phyloP scores from a whole-genome alignment of 1,139 yeast species.

The Candida sanyaensis region DNA sequence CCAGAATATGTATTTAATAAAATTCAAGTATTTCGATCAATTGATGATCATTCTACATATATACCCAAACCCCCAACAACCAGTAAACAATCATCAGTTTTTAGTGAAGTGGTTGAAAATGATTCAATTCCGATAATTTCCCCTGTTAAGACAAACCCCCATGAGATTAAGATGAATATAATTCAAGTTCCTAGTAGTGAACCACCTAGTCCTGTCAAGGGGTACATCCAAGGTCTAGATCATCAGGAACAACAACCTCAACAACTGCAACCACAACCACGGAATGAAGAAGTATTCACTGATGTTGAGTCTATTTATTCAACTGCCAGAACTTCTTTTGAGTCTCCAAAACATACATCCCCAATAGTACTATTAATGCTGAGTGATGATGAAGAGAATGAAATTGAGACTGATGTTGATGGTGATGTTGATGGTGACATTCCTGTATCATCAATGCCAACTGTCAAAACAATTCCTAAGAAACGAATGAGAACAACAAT shows the following conservation, averaged over 20 bases:
- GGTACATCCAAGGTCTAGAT: neutral
- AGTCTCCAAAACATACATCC: conserved; percentile 1
- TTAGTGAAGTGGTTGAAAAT: conserved; percentile 8
- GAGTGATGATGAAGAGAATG: neutral
- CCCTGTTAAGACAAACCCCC: neutral
- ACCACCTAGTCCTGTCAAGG: conserved; percentile 1
- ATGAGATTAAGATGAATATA: neutral
- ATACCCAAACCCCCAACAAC: conserved; percentile 12
- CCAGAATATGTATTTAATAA: conserved; percentile 2
- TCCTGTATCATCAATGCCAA: conserved; percentile 9
- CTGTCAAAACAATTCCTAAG: neutral
- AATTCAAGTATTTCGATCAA: conserved; percentile 11
- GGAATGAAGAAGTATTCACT: conserved; percentile 8
- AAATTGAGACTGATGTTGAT: neutral
- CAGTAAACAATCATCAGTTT: conserved; percentile 1
- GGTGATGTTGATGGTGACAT: neutral
- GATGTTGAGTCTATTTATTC: conserved; percentile 20
- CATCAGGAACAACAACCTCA: neutral
- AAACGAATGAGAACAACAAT: conserved; percentile 19
- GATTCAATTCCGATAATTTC: conserved; percentile 6
- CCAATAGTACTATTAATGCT: neutral
- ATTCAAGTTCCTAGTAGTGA: neutral
- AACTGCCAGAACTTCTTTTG: conserved; percentile 19
- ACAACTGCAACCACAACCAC: too few relatives aligned
- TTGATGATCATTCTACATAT: neutral